Evolutionary conservation across 306 rosid genomes (phyloP), one percentile per base, ranked within the genome.

Genomic region (Ammopiptanthus mongolicus): DNA sequence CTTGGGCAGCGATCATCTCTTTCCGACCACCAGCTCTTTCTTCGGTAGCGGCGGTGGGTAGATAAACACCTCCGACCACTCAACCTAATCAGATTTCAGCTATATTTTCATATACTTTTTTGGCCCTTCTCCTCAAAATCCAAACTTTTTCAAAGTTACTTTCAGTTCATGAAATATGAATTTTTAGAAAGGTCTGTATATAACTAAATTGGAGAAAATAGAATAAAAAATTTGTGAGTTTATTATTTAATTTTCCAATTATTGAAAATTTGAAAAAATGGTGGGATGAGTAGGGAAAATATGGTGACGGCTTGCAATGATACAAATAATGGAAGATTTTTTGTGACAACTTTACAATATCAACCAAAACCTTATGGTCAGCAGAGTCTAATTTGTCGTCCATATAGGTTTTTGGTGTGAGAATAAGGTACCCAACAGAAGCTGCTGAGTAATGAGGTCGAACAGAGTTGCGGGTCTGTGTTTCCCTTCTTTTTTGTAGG

Each of bases 41-140:
- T 80, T 56, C 1, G 79, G 83, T 22, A 90, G 96, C 31, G 96
- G 89, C 37, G 97, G 84, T 0, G 93, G 97, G 58, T 92, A 92
- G 12, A 69, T 53, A 8, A 29, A 58, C 19, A 10, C 47, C 12
- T 65, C 69, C 39, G 28, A 48, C 21, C 46, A 53, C 67, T 67
- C 3, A 15, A 33, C 63, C 7, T 42, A 67, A 67, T 57, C 78
- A 8, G 9, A 70, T 36, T 11, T 71, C 19, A 5, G 6, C 75
- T 79, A 56, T 87, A 76, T 86, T 13, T 57, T 61, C 78, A 21
- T 29, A 71, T 23, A 66, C 60, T 69, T 52, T 76, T 73, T 59
- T 69, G 51, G 44, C 14, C 33, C 9, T 47, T 44, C 46, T 39
- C 46, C 9, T 37, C 1, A 37, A 39, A 39, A 8, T 10, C 13